These are phyloP conservation scores for Aphanomyces astaci DNA, from an alignment of 352 stramenopile genomes.

Conservation along the genomic window DNA sequence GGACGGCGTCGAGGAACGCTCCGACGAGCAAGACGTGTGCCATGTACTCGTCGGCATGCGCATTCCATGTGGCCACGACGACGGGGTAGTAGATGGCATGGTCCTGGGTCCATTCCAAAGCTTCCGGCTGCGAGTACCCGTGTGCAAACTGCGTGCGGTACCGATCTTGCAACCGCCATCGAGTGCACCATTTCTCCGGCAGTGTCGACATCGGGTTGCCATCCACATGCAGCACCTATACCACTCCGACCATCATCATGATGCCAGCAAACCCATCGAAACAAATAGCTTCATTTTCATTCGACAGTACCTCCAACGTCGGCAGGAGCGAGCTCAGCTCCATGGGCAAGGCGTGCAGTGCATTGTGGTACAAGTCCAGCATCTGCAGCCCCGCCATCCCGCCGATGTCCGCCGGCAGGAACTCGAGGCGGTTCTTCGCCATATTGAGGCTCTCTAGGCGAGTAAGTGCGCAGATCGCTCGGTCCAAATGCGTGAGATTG, in stretches of 20 bases:
- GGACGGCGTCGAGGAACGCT: constrained; percentile 41
- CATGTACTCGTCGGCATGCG: constrained; percentile 42
- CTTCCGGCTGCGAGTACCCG: constrained; percentile 44
- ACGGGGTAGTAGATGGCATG: constrained; percentile 40
- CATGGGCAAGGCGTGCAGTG: constrained; percentile 41
- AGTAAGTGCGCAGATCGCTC: constrained; percentile 41
- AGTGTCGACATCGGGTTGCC: constrained; percentile 46
- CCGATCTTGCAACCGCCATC: constrained; percentile 46
- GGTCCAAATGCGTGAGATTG: constrained; percentile 36
- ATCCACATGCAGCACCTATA: constrained; percentile 35
- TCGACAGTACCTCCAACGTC: constrained; percentile 52
- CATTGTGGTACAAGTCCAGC: constrained; percentile 58
- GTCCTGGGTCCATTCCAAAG: constrained; percentile 46
- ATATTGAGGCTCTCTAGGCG: constrained; percentile 49
- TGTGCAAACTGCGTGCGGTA: constrained; percentile 41
- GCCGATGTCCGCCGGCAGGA: constrained; percentile 40
- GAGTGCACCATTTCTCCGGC: constrained; percentile 56
- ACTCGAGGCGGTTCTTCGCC: constrained; percentile 36
- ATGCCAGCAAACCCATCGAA: too few species aligned
- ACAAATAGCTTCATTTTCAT: too few species aligned
- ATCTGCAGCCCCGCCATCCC: constrained; percentile 36
- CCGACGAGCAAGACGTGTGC: constrained; percentile 20
- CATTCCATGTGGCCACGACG: constrained; percentile 42
- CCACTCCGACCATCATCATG: too few species aligned
- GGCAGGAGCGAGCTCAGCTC: constrained; percentile 42